phyloP scores from a whole-genome alignment of 1,139 yeast species.

The Nematodospora anomalae region DNA sequence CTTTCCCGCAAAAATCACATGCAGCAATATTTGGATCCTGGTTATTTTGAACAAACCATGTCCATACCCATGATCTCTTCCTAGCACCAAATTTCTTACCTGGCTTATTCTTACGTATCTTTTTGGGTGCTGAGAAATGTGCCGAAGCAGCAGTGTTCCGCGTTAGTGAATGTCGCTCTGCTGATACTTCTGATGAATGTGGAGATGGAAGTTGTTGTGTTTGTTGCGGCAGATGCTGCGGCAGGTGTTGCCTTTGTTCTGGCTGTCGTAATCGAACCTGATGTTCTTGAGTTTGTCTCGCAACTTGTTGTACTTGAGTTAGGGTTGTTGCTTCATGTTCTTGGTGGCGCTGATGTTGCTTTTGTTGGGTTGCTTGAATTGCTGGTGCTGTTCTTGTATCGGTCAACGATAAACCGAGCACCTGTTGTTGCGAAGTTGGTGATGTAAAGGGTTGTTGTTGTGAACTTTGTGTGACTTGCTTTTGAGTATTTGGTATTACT shows the following conservation, averaged over 20 bases:
- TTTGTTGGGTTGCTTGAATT: constrained; percentile 12
- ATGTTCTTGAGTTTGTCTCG: constrained; percentile 3
- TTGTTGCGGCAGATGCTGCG: constrained; percentile 14
- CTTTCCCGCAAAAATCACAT: constrained; percentile 54
- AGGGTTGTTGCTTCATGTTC: neutral
- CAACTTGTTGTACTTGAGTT: constrained; percentile 13
- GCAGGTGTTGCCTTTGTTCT: constrained; percentile 2
- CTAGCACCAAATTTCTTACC: constrained; percentile 59
- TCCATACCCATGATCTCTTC: constrained; percentile 63
- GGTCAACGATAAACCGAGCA: constrained; percentile 9
- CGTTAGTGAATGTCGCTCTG: constrained; percentile 3
- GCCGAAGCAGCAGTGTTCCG: constrained; percentile 3
- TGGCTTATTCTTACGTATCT: constrained; percentile 42
- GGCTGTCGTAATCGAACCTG: too few species aligned
- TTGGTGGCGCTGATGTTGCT: constrained; percentile 13
- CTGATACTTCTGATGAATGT: constrained; percentile 3
- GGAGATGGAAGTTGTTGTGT: constrained; percentile 18
- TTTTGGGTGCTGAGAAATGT: constrained; percentile 12
- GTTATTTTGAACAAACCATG: constrained; percentile 56
- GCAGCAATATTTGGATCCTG: constrained; percentile 51
- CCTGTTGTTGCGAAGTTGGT: neutral
- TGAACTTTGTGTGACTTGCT: constrained; percentile 22
- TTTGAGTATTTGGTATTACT: neutral
- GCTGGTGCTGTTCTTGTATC: constrained; percentile 7
- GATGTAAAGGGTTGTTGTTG: constrained; percentile 9